These are phyloP conservation scores for Scedosporium minutisporum DNA, from an alignment of 2,329 filamentous ascomycete species.

Conservation along the genomic window DNA sequence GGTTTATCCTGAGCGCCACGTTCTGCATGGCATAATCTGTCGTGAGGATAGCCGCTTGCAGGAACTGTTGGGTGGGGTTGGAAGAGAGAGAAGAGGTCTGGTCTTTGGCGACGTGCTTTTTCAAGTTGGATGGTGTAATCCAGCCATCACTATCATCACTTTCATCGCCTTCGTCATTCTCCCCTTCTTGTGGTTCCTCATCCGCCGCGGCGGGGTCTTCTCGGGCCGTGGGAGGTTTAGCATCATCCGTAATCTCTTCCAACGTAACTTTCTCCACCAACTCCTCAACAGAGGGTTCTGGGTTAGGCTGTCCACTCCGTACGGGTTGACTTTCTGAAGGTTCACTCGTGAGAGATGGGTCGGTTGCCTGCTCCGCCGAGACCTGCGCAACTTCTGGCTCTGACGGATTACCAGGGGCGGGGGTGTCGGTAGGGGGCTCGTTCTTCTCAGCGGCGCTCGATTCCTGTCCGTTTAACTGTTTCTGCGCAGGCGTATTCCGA, in stretches of 20 bases:
- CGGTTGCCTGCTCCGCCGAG: conserved; percentile 3
- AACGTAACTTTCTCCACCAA: conserved; percentile 16
- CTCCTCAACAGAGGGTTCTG: conserved; percentile 9
- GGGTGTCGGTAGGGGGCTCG: background rate
- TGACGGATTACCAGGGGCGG: conserved; percentile 13
- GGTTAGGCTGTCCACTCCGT: background rate
- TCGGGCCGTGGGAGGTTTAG: background rate
- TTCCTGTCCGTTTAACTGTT: conserved; percentile 61
- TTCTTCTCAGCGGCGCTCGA: conserved; percentile 31
- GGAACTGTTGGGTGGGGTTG: conserved; percentile 47
- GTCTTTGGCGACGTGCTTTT: conserved; percentile 63
- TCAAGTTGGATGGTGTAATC: conserved; percentile 91
- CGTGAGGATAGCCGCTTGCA: conserved; percentile 86
- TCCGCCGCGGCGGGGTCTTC: conserved; percentile 7
- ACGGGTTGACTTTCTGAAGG: background rate
- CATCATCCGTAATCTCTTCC: conserved; percentile 4
- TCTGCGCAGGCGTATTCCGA: conserved; percentile 69
- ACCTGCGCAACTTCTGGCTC: conserved; percentile 8
- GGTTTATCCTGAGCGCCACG: conserved; percentile 86
- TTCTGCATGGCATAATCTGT: conserved; percentile 98
- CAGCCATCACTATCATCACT: conserved; percentile 61
- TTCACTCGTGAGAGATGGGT: background rate
- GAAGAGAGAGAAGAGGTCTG: conserved; percentile 30
- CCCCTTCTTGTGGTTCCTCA: conserved; percentile 15
- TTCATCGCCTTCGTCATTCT: conserved; percentile 29